Evolutionary conservation across 2,329 filamentous ascomycete genomes (phyloP), one percentile per base, ranked within the genome.

Genomic region (Nigrospora sphaerica): DNA sequence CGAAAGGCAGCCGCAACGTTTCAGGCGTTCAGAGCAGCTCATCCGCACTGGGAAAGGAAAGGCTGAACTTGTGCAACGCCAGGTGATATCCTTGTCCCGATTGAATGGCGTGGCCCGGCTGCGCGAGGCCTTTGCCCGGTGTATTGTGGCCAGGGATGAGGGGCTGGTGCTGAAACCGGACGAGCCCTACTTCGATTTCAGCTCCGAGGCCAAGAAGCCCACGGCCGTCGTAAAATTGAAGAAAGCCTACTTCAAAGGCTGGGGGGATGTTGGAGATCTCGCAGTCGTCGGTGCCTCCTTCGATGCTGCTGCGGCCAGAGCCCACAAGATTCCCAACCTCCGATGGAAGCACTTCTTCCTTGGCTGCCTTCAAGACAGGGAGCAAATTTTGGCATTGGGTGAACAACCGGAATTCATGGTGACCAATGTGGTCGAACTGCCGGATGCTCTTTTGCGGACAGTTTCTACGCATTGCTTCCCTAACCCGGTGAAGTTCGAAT

Each of bases 181-280:
- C 49, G 80, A 86, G 19, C 81, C 89, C 0, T 95, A 95, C 59
- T 87, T 95, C 51, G 70, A 79, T 46, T 78, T 75, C 52, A 59
- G 51, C 31, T 57, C 57, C 39, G 56, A 53, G 3, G 17, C 33
- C 9, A 37, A 16, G 14, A 17, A 33, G 17, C n/a, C 19, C 16
- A 70, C 70, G 13, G 72, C 69, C 47, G 85, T 81, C 60, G 87
- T 95, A 57, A 95, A 95, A 65, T 65, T 95, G 37, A 95, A 95
- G 64, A 89, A 89, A 57, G 88, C 93, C 57, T 95, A 95, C 56
- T 78, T 95, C 34, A 73, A 77, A 23, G 81, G 81, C 3, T 80
- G 92, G 59, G 88, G 89, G 1, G 90, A 95, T 49, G 80, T 89
- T 31, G 86, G 86, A 11, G 91, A 95, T 61, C 87, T 95, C 59